Evolutionary conservation across 768 basidiomycete genomes (phyloP).

Genomic region (Tephrocybe sp.): DNA sequence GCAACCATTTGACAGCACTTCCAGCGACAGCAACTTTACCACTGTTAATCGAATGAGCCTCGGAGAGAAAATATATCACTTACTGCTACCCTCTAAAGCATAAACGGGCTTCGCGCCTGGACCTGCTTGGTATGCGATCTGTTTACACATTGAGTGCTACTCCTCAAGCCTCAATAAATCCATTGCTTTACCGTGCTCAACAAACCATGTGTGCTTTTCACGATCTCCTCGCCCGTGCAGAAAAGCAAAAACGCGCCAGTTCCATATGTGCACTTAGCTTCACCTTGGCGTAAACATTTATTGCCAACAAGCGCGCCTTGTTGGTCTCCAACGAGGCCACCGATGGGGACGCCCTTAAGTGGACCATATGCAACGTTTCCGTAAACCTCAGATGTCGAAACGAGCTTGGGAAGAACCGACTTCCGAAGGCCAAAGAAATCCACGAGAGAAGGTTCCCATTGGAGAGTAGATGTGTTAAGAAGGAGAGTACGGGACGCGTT

Average conservation of each 20-base stretch:
- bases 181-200: slow-evolving; percentile 68
- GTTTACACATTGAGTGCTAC: slow-evolving; percentile 8
- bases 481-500: slow-evolving; percentile 97
- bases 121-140: slow-evolving; percentile 92
- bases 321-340: slow-evolving; percentile 96
- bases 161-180: background rate
- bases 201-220: slow-evolving; percentile 82
- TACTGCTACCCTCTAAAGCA: slow-evolving; percentile 92
- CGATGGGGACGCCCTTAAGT: slow-evolving; percentile 77
- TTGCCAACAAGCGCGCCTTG: slow-evolving; percentile 96
- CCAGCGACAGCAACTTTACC: slow-evolving; percentile 85
- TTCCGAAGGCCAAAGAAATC: slow-evolving; percentile 81
- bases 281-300: slow-evolving; percentile 86
- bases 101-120: slow-evolving; percentile 77
- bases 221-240: slow-evolving; percentile 86
- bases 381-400: slow-evolving; percentile 91
- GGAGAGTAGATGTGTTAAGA: slow-evolving; percentile 74
- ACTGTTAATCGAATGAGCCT: background rate
- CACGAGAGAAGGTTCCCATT: slow-evolving; percentile 82
- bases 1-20: slow-evolving; percentile 93
- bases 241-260: slow-evolving; percentile 96
- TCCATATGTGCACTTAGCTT: slow-evolving; percentile 98
- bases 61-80: slow-evolving; percentile 26
- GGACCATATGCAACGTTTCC: slow-evolving; percentile 69
- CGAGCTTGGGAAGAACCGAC: slow-evolving; percentile 81